These are phyloP conservation scores for Penicillium hordei DNA, from an alignment of 2,329 filamentous ascomycete species.

Conservation along the genomic window DNA sequence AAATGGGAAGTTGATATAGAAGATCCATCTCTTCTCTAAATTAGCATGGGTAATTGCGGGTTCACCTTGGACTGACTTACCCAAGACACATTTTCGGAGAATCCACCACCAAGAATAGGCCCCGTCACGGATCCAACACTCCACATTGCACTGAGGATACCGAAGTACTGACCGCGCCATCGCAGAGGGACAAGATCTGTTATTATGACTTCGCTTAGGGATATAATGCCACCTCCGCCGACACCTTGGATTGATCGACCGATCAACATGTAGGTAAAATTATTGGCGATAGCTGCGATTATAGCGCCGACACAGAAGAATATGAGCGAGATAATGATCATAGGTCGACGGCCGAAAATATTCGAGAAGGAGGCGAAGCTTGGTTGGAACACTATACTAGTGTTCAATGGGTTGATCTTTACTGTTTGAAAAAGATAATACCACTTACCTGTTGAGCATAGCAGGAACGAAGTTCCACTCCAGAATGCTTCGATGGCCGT, in stretches of 20 bases:
- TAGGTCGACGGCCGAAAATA: slow-evolving; percentile 48
- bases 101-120: slow-evolving; percentile 45
- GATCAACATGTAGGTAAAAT: slow-evolving; percentile 49
- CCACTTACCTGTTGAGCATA: slow-evolving; percentile 33
- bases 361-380: slow-evolving; percentile 49
- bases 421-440: background rate
- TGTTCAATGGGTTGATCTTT: background rate
- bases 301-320: slow-evolving; percentile 49
- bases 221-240: slow-evolving; percentile 48
- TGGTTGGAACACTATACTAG: slow-evolving; percentile 50
- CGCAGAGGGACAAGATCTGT: slow-evolving; percentile 48
- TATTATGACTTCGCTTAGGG: slow-evolving; percentile 45
- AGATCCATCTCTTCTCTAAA: slow-evolving; percentile 34
- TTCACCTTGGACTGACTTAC: slow-evolving; percentile 20
- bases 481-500: slow-evolving; percentile 49
- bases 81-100: slow-evolving; percentile 42
- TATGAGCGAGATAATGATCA: slow-evolving; percentile 41
- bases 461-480: slow-evolving; percentile 52
- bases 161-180: slow-evolving; percentile 41
- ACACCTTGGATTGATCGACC: slow-evolving; percentile 48
- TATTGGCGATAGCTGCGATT: slow-evolving; percentile 43
- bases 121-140: slow-evolving; percentile 42
- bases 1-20: slow-evolving; percentile 41
- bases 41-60: background rate
- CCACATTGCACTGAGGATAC: slow-evolving; percentile 43